A percentile compares a stretch with the other conserved stretches of the same genome.
phyloP scores from a whole-genome alignment of 306 rosid genomes.

The Malus orientalis region DNA sequence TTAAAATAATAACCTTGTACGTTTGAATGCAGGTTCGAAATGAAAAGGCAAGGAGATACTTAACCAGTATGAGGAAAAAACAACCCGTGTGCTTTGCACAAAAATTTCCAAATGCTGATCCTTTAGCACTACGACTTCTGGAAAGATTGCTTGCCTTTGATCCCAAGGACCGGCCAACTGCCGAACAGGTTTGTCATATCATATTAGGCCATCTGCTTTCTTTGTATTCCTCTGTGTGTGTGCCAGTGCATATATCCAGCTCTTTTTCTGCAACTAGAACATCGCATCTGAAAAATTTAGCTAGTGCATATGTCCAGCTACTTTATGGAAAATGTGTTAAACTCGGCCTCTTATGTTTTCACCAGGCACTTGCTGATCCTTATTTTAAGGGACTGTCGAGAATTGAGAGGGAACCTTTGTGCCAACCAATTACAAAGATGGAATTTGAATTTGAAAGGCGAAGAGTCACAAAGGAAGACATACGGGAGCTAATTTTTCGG shows the following conservation, averaged over 20 bases:
- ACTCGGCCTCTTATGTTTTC: constrained; percentile 11
- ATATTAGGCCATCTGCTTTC: neutral
- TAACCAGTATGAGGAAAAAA: constrained; percentile 87
- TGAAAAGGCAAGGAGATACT: constrained; percentile 90
- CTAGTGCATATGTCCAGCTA: neutral
- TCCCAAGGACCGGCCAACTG: constrained; percentile 94
- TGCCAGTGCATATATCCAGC: constrained; percentile 3
- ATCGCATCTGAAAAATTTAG: neutral
- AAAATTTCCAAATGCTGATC: constrained; percentile 83
- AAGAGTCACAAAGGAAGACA: constrained; percentile 82
- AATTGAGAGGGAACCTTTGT: constrained; percentile 89
- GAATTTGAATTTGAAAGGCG: constrained; percentile 94
- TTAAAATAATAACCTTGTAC: neutral
- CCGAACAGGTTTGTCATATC: constrained; percentile 69
- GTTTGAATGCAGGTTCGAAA: constrained; percentile 65
- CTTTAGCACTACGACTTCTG: constrained; percentile 61
- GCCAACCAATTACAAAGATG: constrained; percentile 88
- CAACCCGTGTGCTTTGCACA: constrained; percentile 65
- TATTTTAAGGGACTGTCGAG: constrained; percentile 76
- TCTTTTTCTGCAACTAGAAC: constrained; percentile 3
- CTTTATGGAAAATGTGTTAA: neutral
- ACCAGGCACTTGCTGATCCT: constrained; percentile 85
- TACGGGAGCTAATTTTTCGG: constrained; percentile 75
- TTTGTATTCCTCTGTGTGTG: neutral
- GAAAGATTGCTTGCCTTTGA: constrained; percentile 84